Conservation (phyloP, 495 filamentous ascomycete genomes). For the Diplogelasinospora grovesii region DNA sequence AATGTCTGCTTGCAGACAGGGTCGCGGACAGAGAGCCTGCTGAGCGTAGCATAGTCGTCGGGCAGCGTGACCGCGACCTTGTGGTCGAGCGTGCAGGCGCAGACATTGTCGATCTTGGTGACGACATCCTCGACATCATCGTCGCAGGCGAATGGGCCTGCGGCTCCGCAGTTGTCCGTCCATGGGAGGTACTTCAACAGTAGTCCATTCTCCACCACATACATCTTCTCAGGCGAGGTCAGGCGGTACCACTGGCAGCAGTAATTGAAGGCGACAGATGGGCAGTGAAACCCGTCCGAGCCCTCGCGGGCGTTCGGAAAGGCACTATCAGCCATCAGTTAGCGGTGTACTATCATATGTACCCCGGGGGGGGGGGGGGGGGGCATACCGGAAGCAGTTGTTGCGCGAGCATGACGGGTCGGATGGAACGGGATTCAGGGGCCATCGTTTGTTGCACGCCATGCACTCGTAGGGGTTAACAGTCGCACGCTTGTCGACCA, state of each 20-base stretch:
- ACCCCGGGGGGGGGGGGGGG: too few relatives aligned
- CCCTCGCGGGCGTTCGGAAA: constrained; percentile 4
- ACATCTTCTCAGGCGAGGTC: not conserved
- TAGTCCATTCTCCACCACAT: not conserved
- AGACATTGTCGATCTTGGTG: constrained; percentile 1
- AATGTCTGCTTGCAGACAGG: constrained; percentile 2
- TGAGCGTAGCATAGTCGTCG: constrained; percentile 1
- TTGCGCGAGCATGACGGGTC: not conserved
- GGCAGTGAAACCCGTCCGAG: constrained; percentile 1
- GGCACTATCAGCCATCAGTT: not conserved
- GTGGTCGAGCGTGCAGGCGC: constrained; percentile 4
- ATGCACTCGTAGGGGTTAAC: not conserved
- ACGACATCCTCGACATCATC: constrained; percentile 3
- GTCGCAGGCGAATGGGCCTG: not conserved
- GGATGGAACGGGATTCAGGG: not conserved
- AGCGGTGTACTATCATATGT: not conserved
- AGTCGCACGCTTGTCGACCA: not conserved
- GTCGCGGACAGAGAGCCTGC: not conserved
- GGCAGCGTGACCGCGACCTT: not conserved
- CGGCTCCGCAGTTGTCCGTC: constrained; percentile 5
- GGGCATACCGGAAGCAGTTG: constrained; percentile 3
- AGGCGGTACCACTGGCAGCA: constrained; percentile 6
- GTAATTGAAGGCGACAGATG: not conserved
- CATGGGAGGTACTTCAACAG: constrained; percentile 1
- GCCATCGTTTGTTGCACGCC: not conserved